Conservation (phyloP, 805 yeast genomes). For the Kregervanrija delftensis region DNA sequence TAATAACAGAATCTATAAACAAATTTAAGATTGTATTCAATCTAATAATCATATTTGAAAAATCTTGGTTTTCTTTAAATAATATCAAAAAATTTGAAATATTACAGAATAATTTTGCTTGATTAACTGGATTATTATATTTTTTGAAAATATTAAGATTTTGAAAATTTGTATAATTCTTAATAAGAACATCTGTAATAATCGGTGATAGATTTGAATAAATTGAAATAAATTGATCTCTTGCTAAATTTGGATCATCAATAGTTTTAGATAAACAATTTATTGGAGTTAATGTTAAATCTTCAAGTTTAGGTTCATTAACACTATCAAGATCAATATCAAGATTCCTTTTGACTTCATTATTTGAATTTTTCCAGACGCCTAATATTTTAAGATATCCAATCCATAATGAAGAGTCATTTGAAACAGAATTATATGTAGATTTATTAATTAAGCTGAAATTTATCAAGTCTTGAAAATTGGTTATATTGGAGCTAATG, state of each 20-base stretch:
- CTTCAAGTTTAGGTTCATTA: constrained; percentile 9
- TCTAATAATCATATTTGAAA: constrained; percentile 25
- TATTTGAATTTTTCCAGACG: constrained; percentile 16
- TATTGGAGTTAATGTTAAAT: constrained; percentile 13
- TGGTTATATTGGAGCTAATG: constrained; percentile 17
- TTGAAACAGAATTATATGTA: constrained; percentile 18
- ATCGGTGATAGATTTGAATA: constrained; percentile 25
- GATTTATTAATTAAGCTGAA: constrained; percentile 22
- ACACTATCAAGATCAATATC: neutral
- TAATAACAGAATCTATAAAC: constrained; percentile 62
- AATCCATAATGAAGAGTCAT: constrained; percentile 22
- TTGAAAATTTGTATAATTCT: constrained; percentile 28
- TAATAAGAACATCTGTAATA: constrained; percentile 24
- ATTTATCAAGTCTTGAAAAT: constrained; percentile 21
- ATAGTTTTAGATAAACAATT: constrained; percentile 20
- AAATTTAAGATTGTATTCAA: constrained; percentile 54
- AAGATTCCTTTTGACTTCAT: neutral
- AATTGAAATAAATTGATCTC: constrained; percentile 19
- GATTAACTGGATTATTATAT: constrained; percentile 25
- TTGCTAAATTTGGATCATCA: constrained; percentile 20
- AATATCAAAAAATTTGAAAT: constrained; percentile 21
- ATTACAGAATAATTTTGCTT: constrained; percentile 26
- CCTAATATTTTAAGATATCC: constrained; percentile 15
- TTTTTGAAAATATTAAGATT: constrained; percentile 23
- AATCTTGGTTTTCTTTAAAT: constrained; percentile 15